Base-by-base conservation (phyloP, 805 yeast genomes). In the Jamesozyma rosinii region DNA sequence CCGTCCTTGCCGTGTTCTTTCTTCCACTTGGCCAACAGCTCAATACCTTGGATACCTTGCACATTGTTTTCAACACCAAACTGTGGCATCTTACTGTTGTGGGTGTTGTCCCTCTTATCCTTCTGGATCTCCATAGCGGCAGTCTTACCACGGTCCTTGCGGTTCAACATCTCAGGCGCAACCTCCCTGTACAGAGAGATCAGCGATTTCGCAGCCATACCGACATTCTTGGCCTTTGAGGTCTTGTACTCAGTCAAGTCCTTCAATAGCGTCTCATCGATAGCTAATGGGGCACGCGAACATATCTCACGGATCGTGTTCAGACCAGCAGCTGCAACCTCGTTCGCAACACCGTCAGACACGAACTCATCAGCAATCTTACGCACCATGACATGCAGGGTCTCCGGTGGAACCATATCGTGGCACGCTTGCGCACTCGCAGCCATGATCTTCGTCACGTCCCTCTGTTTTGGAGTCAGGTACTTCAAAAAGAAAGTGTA, bases 291-390 rank as follows among this genome's bases (percentile, higher is more conserved):
- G 10, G 95, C 94, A 71, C 99, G 81, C 1, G 95, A 66, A 49
- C 89, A 73, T 45, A 92, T 87, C 65, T 92, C 98, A 54, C 97
- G 74, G 46, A 90, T 90, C 3, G 97, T 85, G 64, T 92, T 92
- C 51, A 92, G 74, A 57, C 99, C 99, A 4, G 97, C 97, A 42
- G 97, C 88, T 4, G 97, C 97, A 43, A 89, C 99, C 66, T 92
- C 96, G 29, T 95, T 80, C 14, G 97, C 88, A 33, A 92, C 98
- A 72, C 99, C 99, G 59, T 92, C 97, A 52, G 95, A 83, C 21
- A 92, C 96, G 57, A 92, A 92, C 66, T 92, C 98, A 65, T 92
- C 95, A 1, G 98, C 97, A 51, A 92, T 79, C 59, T 90, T 92
- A 45, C 95, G 77, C 9, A 92, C 81, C 52, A 92, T 79, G 40